phyloP scores from a whole-genome alignment of 768 basidiomycete genomes.

The Mrakia gelida region DNA sequence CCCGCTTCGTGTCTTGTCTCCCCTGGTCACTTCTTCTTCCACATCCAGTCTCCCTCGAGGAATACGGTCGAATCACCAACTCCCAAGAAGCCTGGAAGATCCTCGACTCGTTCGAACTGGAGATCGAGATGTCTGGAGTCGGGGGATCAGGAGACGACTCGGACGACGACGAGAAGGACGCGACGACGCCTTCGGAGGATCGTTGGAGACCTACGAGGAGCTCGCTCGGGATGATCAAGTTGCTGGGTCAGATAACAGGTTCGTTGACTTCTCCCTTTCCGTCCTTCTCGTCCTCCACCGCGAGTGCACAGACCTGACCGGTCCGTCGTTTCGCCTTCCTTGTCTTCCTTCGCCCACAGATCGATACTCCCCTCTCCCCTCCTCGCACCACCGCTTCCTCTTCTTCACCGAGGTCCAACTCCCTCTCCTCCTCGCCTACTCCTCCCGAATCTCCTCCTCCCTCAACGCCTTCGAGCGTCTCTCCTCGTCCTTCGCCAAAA shows the following conservation, averaged over 20 bases:
- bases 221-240: conserved; percentile 74
- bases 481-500: conserved; percentile 78
- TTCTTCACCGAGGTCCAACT: conserved; percentile 84
- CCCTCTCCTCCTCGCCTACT: conserved; percentile 73
- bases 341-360: conserved; percentile 50
- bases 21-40: conserved; percentile 19
- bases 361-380: conserved; percentile 84
- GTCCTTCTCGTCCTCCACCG: too few species aligned
- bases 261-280: conserved; percentile 32
- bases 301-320: not conserved
- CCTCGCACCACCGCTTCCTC: conserved; percentile 66
- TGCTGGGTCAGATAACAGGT: conserved; percentile 92
- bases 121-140: conserved; percentile 18
- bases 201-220: conserved; percentile 60
- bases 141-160: conserved; percentile 56
- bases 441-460: conserved; percentile 70
- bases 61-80: conserved; percentile 78
- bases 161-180: conserved; percentile 45
- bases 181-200: conserved; percentile 44
- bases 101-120: conserved; percentile 39
- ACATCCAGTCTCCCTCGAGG: conserved; percentile 76
- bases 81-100: conserved; percentile 81
- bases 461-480: conserved; percentile 91
- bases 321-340: not conserved
- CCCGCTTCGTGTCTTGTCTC: too few species aligned